Base-by-base conservation (phyloP, 2,329 filamentous ascomycete species). In the Botryotinia calthae region DNA sequence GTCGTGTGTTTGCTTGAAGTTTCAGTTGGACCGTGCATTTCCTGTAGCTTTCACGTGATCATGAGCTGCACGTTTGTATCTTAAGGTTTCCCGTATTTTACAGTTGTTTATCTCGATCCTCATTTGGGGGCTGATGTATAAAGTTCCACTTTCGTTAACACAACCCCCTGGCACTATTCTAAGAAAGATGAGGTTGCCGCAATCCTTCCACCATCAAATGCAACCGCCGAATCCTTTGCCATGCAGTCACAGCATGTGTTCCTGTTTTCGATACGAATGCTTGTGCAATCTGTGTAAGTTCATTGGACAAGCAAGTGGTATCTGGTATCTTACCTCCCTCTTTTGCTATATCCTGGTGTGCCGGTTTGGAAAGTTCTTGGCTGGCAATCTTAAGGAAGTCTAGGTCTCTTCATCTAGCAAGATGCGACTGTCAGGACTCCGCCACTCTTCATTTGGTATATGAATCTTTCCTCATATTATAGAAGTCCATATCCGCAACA, bases 61-160 rank as follows among this genome's bases (percentile, higher is more conserved):
- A 2, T 34, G 0, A 37, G 20, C 37, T 54, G 31, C 64, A 14
- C 8, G 10, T 54, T 25, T 54, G 4, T 5, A 6, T 22, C 8
- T 22, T 1, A 16, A 2, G 2, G 46, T 4, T 34, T 66, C 16
- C 64, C 31, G 64, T 66, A 54, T 48, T 34, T 34, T 4, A 34
- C 3, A 14, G 25, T 2, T n/a, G 40, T n/a, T 16, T 65, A 25
- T 28, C 40, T 63, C 28, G 31, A 51, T 20, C 48, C 37, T 70
- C 51, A 61, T 44, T 46, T 70, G 54, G 54, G 67, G 67, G 67
- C 67, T 56, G 48, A 67, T 56, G 18, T 67, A 67, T 67, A 42
- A 5, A 42, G 16, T 56, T 67, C 65, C 48, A 42, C 34, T 56
- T 31, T 42, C 34, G 25, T 56, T 28, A 40, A 48, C 31, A 51